A percentile compares a stretch with the other conserved stretches of the same genome.
Conservation (phyloP, 2,329 filamentous ascomycete species). For the Myriangium duriaei region DNA sequence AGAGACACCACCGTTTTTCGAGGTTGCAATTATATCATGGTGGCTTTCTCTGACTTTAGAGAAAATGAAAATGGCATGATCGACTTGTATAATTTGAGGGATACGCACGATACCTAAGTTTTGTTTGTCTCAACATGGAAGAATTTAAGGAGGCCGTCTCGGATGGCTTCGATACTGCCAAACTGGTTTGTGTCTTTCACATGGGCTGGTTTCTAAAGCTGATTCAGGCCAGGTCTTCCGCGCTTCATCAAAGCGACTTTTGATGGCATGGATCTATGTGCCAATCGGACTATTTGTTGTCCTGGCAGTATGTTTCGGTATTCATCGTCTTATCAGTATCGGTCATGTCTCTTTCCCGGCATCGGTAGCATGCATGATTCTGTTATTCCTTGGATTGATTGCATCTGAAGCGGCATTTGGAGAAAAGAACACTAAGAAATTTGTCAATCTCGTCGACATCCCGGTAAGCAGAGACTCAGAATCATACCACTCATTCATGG, state of each 20-base stretch:
- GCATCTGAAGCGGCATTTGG: constrained; percentile 37
- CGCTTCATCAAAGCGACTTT: constrained; percentile 18
- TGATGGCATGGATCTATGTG: constrained; percentile 37
- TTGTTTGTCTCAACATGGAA: no score
- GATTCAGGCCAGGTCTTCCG: no score
- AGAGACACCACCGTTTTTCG: no score
- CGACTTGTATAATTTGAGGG: no score
- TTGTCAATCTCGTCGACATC: constrained; percentile 41
- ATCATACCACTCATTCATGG: constrained; percentile 11
- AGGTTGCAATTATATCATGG: no score
- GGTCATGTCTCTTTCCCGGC: constrained; percentile 45
- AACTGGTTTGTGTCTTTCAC: no score
- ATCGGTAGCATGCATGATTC: constrained; percentile 45
- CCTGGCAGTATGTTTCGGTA: constrained; percentile 29
- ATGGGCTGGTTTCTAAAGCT: no score
- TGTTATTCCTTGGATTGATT: constrained; percentile 41
- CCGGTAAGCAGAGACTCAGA: constrained; percentile 29
- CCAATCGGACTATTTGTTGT: constrained; percentile 31
- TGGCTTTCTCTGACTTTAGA: no score
- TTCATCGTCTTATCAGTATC: constrained; percentile 30
- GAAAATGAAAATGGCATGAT: no score
- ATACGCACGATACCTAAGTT: no score
- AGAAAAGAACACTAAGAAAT: constrained; percentile 33
- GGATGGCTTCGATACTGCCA: no score
- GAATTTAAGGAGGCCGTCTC: no score